These are phyloP conservation scores for Fonsecaea multimorphosa DNA, from an alignment of 2,329 filamentous ascomycete genomes.

Conservation along the genomic window DNA sequence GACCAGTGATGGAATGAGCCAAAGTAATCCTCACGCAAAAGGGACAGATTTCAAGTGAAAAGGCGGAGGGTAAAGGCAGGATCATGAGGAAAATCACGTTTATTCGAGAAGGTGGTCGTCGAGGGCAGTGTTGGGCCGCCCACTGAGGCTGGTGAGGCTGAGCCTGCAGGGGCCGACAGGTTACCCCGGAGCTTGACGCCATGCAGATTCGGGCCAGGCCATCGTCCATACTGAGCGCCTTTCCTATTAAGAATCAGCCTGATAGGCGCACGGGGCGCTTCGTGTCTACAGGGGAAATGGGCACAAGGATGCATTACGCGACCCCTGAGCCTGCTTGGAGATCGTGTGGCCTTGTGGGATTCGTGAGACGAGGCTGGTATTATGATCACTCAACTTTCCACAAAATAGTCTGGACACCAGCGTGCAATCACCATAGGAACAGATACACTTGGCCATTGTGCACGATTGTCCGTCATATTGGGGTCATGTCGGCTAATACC, in stretches of 20 bases:
- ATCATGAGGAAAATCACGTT: not conserved
- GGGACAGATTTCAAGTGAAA: not conserved
- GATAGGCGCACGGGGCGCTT: too few species aligned
- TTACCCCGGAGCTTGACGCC: too few species aligned
- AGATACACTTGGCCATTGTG: not conserved
- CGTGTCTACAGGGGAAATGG: too few species aligned
- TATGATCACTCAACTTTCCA: not conserved
- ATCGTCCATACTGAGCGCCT: too few species aligned
- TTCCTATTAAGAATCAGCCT: too few species aligned
- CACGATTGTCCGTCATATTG: not conserved
- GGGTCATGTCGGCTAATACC: not conserved
- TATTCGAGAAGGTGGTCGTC: not conserved
- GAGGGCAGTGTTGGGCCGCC: not conserved
- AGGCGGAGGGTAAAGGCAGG: not conserved
- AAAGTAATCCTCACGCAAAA: not conserved
- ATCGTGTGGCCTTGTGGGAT: not conserved
- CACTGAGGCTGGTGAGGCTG: not conserved
- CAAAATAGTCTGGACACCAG: not conserved
- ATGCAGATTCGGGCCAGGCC: too few species aligned
- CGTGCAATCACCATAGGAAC: not conserved
- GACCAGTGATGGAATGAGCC: not conserved
- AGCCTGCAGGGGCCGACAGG: too few species aligned
- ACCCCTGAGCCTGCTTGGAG: not conserved
- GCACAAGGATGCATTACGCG: too few species aligned
- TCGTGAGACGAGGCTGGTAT: not conserved